These are phyloP conservation scores for Hypoxylon trugodes DNA, from an alignment of 495 filamentous ascomycete species.

Conservation along the genomic window DNA sequence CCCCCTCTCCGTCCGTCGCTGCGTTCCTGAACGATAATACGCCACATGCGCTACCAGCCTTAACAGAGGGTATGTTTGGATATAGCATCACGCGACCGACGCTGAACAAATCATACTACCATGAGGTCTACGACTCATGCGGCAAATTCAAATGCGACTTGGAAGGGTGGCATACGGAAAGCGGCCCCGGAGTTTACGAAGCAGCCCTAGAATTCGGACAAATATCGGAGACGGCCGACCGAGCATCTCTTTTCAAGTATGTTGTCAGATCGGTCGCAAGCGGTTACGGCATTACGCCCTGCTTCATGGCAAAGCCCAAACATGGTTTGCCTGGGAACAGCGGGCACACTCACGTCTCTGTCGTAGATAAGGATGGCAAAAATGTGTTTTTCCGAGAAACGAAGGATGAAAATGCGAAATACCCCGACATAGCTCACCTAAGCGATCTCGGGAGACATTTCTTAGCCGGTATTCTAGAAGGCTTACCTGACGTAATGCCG, in stretches of 20 bases:
- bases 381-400: slow-evolving; percentile 82
- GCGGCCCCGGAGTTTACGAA: slow-evolving; percentile 94
- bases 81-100: slow-evolving; percentile 93
- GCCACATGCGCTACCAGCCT: slow-evolving; percentile 70
- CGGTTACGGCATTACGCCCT: slow-evolving; percentile 90
- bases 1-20: slow-evolving; percentile 66
- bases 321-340: slow-evolving; percentile 90
- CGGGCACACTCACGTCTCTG: slow-evolving; percentile 92
- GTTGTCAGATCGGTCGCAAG: slow-evolving; percentile 85
- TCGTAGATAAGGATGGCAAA: slow-evolving; percentile 72
- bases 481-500: slow-evolving; percentile 95
- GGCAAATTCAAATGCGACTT: slow-evolving; percentile 81
- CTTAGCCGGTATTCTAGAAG: slow-evolving; percentile 87
- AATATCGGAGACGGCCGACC: slow-evolving; percentile 86
- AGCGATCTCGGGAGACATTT: slow-evolving; percentile 93
- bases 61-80: slow-evolving; percentile 98
- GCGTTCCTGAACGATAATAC: slow-evolving; percentile 77
- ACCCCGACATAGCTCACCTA: slow-evolving; percentile 77
- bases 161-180: slow-evolving; percentile 98
- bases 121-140: slow-evolving; percentile 87
- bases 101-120: slow-evolving; percentile 95
- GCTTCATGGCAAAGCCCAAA: slow-evolving; percentile 98
- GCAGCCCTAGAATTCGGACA: slow-evolving; percentile 90
- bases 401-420: slow-evolving; percentile 72
- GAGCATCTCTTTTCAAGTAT: slow-evolving; percentile 93